Conservation (phyloP, 371 early-diverging fungal species). For the Rhizopus microsporus region DNA sequence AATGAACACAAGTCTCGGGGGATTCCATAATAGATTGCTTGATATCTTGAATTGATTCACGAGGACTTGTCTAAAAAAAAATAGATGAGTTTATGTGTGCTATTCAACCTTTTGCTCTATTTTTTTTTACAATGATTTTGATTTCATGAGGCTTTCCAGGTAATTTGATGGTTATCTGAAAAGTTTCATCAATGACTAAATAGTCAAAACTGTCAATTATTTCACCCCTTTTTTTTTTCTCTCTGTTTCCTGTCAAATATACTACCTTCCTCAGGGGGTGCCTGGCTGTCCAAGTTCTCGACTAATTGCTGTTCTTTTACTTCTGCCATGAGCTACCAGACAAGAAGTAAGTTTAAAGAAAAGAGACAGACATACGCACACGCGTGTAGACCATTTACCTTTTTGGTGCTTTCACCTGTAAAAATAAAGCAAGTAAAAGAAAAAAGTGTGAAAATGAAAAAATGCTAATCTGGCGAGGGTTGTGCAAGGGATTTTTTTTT, state of each 20-base stretch:
- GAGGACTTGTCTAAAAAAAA: constrained; percentile 59
- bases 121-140: constrained; percentile 51
- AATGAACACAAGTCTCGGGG: constrained; percentile 81
- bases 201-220: background rate
- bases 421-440: no score
- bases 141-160: constrained; percentile 57
- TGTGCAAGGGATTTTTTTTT: background rate
- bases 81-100: background rate
- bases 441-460: background rate
- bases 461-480: background rate
- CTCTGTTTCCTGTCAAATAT: background rate
- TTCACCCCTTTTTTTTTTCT: background rate
- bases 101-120: background rate
- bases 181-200: constrained; percentile 55
- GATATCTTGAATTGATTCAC: constrained; percentile 83
- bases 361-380: background rate
- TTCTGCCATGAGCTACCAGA: constrained; percentile 1
- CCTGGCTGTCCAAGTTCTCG: background rate
- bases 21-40: constrained; percentile 87
- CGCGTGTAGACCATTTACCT: background rate
- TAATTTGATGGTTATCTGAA: constrained; percentile 57
- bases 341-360: background rate
- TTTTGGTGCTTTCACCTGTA: background rate
- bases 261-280: constrained; percentile 5
- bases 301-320: background rate